These are phyloP conservation scores for Apophysomyces sp. DNA, from an alignment of 371 early-diverging fungal genomes.

Conservation along the genomic window DNA sequence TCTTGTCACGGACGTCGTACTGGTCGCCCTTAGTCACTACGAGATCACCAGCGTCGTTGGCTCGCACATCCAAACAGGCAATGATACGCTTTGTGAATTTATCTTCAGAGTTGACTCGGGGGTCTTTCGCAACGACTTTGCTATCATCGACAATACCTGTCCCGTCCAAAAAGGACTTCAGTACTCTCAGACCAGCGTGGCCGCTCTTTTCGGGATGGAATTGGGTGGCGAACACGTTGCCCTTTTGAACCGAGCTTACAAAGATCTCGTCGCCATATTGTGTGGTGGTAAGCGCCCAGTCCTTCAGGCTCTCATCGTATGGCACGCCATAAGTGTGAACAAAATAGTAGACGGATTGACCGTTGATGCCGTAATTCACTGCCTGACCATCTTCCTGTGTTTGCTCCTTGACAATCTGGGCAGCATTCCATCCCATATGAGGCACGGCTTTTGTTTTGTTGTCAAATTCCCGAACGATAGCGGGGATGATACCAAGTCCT, in stretches of 20 bases:
- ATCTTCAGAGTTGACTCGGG: slow-evolving; percentile 43
- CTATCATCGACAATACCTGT: slow-evolving; percentile 34
- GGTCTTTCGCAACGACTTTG: slow-evolving; percentile 21
- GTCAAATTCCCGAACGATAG: slow-evolving; percentile 71
- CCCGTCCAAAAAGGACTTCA: slow-evolving; percentile 78
- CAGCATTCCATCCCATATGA: slow-evolving; percentile 97
- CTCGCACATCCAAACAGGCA: slow-evolving; percentile 96
- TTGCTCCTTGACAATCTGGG: slow-evolving; percentile 44
- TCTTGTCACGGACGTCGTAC: slow-evolving; percentile 92
- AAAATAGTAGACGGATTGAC: slow-evolving; percentile 82
- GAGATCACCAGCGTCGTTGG: slow-evolving; percentile 94
- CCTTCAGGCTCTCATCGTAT: slow-evolving; percentile 45
- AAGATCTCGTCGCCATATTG: slow-evolving; percentile 87
- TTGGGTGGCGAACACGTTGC: slow-evolving; percentile 93
- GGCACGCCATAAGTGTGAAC: slow-evolving; percentile 94
- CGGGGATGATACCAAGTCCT: slow-evolving; percentile 87
- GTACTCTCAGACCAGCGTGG: slow-evolving; percentile 78
- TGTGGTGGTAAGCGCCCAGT: slow-evolving; percentile 77
- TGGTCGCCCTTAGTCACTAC: slow-evolving; percentile 99
- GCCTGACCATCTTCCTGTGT: slow-evolving; percentile 23
- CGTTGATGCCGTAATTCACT: slow-evolving; percentile 42
- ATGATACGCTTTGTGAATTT: slow-evolving; percentile 88
- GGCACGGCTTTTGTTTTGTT: slow-evolving; percentile 81
- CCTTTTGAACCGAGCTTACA: slow-evolving; percentile 79
- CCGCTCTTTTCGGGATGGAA: slow-evolving; percentile 99